phyloP scores from a whole-genome alignment of 495 filamentous ascomycete genomes.

The Talaromyces borbonicus region DNA sequence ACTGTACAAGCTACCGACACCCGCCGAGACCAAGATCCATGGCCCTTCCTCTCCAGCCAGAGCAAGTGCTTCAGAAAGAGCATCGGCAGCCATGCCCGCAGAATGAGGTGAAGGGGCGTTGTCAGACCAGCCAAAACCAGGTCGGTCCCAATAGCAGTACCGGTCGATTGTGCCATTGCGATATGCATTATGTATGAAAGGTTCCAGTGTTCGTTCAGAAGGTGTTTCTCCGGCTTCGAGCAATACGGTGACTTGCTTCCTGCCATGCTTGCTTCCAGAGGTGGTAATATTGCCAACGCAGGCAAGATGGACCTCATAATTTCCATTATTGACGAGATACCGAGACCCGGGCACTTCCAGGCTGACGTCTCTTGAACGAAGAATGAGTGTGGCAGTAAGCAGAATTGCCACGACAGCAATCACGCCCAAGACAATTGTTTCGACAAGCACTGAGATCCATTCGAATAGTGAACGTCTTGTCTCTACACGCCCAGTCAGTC shows the following conservation, averaged over 20 bases:
- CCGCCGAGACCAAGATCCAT: slow-evolving; percentile 65
- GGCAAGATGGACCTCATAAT: slow-evolving; percentile 76
- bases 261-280: slow-evolving; percentile 24
- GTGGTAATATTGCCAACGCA: slow-evolving; percentile 58
- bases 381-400: slow-evolving; percentile 65
- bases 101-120: slow-evolving; percentile 89
- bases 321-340: slow-evolving; percentile 69
- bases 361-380: slow-evolving; percentile 66
- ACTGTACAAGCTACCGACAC: slow-evolving; percentile 74
- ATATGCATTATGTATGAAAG: slow-evolving; percentile 54
- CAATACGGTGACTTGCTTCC: slow-evolving; percentile 49
- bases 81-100: slow-evolving; percentile 80
- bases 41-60: slow-evolving; percentile 74
- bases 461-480: slow-evolving; percentile 70
- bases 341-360: slow-evolving; percentile 59
- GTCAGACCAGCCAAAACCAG: slow-evolving; percentile 83
- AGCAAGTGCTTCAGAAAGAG: slow-evolving; percentile 72
- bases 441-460: slow-evolving; percentile 75
- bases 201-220: slow-evolving; percentile 61
- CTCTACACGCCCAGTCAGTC: slow-evolving; percentile 83
- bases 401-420: slow-evolving; percentile 58
- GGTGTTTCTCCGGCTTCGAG: slow-evolving; percentile 73
- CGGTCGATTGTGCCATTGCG: slow-evolving; percentile 66
- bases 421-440: slow-evolving; percentile 56
- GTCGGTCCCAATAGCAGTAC: slow-evolving; percentile 95